Percentiles rank a stretch among this genome's conserved stretches.
Conservation (phyloP, 2,329 filamentous ascomycete species). For the Penicillium sp. region DNA sequence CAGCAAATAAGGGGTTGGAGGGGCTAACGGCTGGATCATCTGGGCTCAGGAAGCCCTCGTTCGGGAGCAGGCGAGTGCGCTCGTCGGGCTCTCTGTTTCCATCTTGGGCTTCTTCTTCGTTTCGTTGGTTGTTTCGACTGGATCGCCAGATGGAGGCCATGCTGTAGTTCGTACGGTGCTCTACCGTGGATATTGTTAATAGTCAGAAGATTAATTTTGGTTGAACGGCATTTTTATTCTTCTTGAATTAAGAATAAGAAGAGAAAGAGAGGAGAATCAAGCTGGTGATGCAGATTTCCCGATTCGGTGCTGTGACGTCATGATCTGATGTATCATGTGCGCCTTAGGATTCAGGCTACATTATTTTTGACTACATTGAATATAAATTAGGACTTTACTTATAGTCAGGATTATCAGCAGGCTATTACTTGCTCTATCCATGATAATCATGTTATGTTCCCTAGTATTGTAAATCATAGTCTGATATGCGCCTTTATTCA, state of each 20-base stretch:
- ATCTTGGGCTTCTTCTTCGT: constrained; percentile 1
- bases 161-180: no score
- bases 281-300: constrained; percentile 2
- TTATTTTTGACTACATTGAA: no score
- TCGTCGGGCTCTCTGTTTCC: constrained; percentile 51
- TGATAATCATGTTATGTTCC: no score
- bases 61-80: constrained; percentile 64
- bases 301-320: constrained; percentile 9
- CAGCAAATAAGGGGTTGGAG: no score
- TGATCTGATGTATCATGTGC: not conserved
- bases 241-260: not conserved
- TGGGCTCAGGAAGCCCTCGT: constrained; percentile 64
- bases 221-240: no score
- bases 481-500: no score
- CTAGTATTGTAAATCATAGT: no score
- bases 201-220: no score
- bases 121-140: constrained; percentile 10
- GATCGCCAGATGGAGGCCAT: constrained; percentile 25
- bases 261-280: not conserved
- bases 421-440: no score
- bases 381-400: no score
- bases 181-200: no score
- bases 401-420: no score
- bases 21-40: constrained; percentile 74
- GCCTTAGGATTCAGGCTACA: not conserved